A percentile compares a stretch with the other conserved stretches of the same genome.
These are phyloP conservation scores for Panaeolus cyanescens DNA, from an alignment of 768 basidiomycete species.

Conservation along the genomic window DNA sequence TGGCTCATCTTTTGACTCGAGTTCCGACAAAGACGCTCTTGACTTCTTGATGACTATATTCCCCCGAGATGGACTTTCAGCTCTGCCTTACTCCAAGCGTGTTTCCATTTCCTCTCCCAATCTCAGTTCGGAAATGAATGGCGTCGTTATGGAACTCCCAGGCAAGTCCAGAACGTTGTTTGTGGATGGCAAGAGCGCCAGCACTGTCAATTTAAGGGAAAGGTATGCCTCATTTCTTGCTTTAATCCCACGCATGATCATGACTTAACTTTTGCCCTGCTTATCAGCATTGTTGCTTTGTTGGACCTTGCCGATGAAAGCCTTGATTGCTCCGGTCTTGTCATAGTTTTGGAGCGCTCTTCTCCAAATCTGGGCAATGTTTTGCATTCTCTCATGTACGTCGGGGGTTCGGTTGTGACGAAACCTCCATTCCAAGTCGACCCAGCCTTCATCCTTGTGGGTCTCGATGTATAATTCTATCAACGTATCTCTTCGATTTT, in stretches of 20 bases:
- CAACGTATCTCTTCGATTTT: conserved; percentile 5
- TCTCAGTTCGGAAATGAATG: conserved; percentile 71
- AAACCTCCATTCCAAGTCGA: conserved; percentile 77
- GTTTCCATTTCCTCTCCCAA: conserved; percentile 73
- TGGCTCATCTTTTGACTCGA: conserved; percentile 37
- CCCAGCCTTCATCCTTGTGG: conserved; percentile 80
- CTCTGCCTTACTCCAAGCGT: conserved; percentile 73
- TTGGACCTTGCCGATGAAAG: conserved; percentile 88
- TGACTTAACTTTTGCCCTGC: conserved; percentile 11
- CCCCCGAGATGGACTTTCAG: conserved; percentile 67
- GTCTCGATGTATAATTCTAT: conserved; percentile 68
- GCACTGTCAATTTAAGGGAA: conserved; percentile 78
- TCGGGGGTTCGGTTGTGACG: conserved; percentile 84
- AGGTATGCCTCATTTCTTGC: conserved; percentile 47
- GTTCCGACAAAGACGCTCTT: conserved; percentile 63
- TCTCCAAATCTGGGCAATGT: conserved; percentile 72
- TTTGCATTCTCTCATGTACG: conserved; percentile 90
- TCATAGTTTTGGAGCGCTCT: conserved; percentile 78
- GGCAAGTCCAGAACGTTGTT: conserved; percentile 76
- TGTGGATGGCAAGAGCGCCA: conserved; percentile 82
- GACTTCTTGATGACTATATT: conserved; percentile 81
- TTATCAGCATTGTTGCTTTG: conserved; percentile 74
- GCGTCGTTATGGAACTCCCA: conserved; percentile 75
- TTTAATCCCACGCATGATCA: conserved; percentile 5
- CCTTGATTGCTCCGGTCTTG: conserved; percentile 72